These are phyloP conservation scores for Cladochytrium replicatum DNA, from an alignment of 192 early-diverging fungal species.

Conservation along the genomic window DNA sequence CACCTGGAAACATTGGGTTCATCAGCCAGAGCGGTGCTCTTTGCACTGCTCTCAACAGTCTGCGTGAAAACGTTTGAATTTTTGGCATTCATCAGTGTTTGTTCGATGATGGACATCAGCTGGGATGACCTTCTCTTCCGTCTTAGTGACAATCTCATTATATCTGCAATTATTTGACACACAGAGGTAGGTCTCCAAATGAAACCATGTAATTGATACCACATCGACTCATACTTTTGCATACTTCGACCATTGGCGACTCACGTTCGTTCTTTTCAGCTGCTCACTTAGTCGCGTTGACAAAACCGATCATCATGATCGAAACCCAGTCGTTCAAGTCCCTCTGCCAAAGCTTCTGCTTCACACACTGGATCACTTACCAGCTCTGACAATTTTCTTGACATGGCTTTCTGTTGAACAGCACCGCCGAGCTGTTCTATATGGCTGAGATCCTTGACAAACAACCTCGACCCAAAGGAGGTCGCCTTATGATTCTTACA, in stretches of 20 bases:
- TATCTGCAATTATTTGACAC: not conserved
- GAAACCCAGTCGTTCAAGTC: not conserved
- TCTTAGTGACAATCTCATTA: not conserved
- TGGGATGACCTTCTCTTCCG: not conserved
- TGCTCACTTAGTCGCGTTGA: not conserved
- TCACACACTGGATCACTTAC: not conserved
- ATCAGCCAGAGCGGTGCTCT: not conserved
- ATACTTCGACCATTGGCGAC: not conserved
- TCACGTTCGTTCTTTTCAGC: not conserved
- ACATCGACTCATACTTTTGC: too few relatives aligned
- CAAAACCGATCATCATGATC: not conserved
- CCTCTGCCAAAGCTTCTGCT: not conserved
- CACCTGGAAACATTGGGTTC: not conserved
- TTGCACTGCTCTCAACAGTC: not conserved
- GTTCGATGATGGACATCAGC: not conserved
- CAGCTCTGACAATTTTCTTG: not conserved
- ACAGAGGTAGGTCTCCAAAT: too few relatives aligned
- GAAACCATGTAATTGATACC: too few relatives aligned
- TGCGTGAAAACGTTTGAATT: not conserved
- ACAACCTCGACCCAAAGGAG: not conserved
- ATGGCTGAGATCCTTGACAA: not conserved
- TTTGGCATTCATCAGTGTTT: not conserved
- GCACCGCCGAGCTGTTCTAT: not conserved
- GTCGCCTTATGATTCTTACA: not conserved
- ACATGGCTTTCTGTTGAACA: not conserved